Conservation (phyloP, 2,329 filamentous ascomycete species). For the Aspergillus carbonarius region DNA sequence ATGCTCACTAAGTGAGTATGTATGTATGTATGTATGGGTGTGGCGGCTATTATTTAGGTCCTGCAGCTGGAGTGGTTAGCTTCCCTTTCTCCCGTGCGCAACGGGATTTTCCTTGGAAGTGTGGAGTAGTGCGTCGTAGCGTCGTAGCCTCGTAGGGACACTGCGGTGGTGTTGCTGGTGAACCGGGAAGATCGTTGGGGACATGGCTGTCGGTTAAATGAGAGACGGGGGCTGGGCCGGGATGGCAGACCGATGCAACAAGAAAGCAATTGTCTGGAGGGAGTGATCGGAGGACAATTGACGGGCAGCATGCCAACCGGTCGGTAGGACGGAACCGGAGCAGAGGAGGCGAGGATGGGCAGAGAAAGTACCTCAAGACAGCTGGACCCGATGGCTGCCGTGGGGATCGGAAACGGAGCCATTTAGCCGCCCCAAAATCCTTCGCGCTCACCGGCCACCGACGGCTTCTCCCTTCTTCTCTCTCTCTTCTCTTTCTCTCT, state of each 20-base stretch:
- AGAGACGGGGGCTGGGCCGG: background rate
- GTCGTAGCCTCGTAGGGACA: background rate
- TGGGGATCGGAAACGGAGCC: conserved; percentile 25
- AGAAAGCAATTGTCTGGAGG: background rate
- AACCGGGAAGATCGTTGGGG: background rate
- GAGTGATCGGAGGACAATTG: background rate
- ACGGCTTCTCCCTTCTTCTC: conserved; percentile 18
- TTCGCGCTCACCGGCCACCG: conserved; percentile 24
- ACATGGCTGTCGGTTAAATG: background rate
- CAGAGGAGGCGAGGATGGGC: background rate
- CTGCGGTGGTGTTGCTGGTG: too few species aligned
- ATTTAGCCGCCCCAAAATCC: conserved; percentile 17
- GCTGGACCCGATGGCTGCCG: conserved; percentile 5
- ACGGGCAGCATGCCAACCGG: background rate
- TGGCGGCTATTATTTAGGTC: background rate
- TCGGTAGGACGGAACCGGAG: background rate
- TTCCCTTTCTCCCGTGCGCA: conserved; percentile 3
- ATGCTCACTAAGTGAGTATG: conserved; percentile 4
- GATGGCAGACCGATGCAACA: background rate
- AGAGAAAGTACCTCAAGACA: background rate
- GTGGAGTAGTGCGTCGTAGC: background rate
- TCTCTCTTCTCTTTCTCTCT: conserved; percentile 7
- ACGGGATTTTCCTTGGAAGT: background rate
- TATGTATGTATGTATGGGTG: conserved; percentile 5
- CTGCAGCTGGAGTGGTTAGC: background rate